Base-by-base conservation (phyloP, 352 stramenopile genomes). In the Phytophthora idaei region DNA sequence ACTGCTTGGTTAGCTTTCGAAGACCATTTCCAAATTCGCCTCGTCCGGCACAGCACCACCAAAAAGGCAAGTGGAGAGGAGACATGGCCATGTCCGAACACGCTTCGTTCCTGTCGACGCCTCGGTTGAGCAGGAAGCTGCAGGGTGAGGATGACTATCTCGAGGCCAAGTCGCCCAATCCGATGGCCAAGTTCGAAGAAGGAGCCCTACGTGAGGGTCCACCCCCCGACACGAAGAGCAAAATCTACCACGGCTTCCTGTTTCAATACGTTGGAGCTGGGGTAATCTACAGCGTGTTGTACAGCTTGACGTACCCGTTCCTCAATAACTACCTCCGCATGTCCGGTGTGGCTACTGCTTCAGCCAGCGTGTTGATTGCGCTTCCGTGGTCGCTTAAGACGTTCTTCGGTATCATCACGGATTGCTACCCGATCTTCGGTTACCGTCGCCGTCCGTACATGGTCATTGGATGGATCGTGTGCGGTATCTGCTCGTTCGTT, bases 401-500 rank as follows among this genome's bases (percentile, higher is more conserved):
- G 10, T 81, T 94, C 45, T 87, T 92, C 68, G 89, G 90, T 44
- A 87, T 94, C 49, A 71, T 97, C 37, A 89, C 76, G 17, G 90
- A 96, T 57, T 96, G 87, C 69, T 86, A 93, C 62, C 90, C 87
- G 29, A 91, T 96, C 57, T 89, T 83, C 62, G 90, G 89, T 25
- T 87, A 88, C 51, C 89, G 88, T 44, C 76, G 89, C 12, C 90
- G 90, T 48, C 86, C 83, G 21, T 96, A 95, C 71, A 92, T 97
- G 61, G 71, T 89, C 27, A 78, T 95, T 52, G 90, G 89, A 15
- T 90, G 83, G 80, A 8, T 64, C 11, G 48, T 89, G 9, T 71
- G 64, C 15, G 47, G 66, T 2, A 21, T 80, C n/a, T 77, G 67
- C 28, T 80, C 61, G 42, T 66, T 85, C 45, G 28, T 78, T 8